Evolutionary conservation across 1,139 yeast genomes (phyloP).

Genomic region (Magnusiomyces suaveolens): DNA sequence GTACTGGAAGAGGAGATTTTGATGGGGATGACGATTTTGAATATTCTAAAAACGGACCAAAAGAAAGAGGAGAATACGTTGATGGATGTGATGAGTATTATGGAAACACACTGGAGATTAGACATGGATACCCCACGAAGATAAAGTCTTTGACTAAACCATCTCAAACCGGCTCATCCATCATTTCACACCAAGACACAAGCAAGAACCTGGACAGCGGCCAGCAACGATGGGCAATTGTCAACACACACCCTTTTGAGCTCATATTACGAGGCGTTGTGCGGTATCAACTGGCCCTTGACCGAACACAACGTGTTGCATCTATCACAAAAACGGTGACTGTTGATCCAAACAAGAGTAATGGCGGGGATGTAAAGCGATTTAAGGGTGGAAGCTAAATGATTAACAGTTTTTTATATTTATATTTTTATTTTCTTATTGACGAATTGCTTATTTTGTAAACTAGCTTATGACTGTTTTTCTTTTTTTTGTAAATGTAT

Average conservation of each 20-base stretch:
- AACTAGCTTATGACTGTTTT: too few relatives aligned
- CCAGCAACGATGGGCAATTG: conserved; percentile 60
- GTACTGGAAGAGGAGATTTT: background rate
- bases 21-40: conserved; percentile 8
- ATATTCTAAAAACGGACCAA: too few relatives aligned
- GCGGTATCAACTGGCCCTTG: conserved; percentile 63
- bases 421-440: too few relatives aligned
- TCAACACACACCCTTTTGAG: conserved; percentile 77
- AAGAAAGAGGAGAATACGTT: too few relatives aligned
- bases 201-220: conserved; percentile 24
- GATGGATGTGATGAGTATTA: too few relatives aligned
- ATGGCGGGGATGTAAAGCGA: background rate
- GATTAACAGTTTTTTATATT: too few relatives aligned
- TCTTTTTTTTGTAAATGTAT: too few relatives aligned
- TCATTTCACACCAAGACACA: background rate
- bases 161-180: too few relatives aligned
- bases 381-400: background rate
- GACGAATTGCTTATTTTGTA: too few relatives aligned
- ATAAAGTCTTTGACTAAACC: too few relatives aligned
- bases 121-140: too few relatives aligned
- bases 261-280: conserved; percentile 74
- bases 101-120: too few relatives aligned
- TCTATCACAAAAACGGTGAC: conserved; percentile 20
- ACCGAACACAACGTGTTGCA: conserved; percentile 24
- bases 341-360: background rate